Base-by-base conservation (phyloP, 2,329 filamentous ascomycete genomes). In the Thielaviopsis populi region DNA sequence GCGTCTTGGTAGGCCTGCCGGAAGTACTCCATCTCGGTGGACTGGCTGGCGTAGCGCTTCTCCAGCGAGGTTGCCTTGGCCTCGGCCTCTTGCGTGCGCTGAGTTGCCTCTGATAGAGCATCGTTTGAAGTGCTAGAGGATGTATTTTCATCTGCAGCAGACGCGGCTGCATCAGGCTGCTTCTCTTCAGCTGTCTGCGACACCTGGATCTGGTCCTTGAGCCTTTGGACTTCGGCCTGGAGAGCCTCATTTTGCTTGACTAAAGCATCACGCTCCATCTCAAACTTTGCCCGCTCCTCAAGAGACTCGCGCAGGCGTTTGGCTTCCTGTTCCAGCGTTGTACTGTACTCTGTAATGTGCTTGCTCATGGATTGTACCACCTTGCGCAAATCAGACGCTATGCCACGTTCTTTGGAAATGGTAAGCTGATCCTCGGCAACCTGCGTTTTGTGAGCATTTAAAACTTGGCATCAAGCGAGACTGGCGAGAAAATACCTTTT, bases 1-100 rank as follows among this genome's bases (percentile, higher is more conserved):
- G 80, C 78, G 24, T 79, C 75, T 68, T 86, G 84, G 68, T 87
- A 88, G 10, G 78, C 74, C 3, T 76, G 75, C 62, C 81, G 79
- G 13, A 78, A 74, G 68, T 84, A 88, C 1, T 83, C 80, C 30
- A 78, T 73, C 3, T 84, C 80, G 15, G 74, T 75, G 33, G 79
- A 72, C 1, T 71, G 67, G 15, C 68, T 68, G 2, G 68, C 66
- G 2, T 73, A 42, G 61, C 73, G 75, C 69, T 75, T 76, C 67
- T 78, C 73, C 3, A 61, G 15, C 1, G 61, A 54, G 8, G 60
- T 40, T 41, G 59, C 59, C 3, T 54, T 62, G 15, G 62, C 15
- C 62, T 64, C 64, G 10, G 58, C 59, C 24, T 33, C 56, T 30
- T 62, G 56, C 22, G 58, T 61, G 56, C 64, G 64, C 17, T 56